Evolutionary conservation across 441 rosid species (phyloP), one percentile per base, ranked within the genome.

Genomic region (Corymbia calophylla): DNA sequence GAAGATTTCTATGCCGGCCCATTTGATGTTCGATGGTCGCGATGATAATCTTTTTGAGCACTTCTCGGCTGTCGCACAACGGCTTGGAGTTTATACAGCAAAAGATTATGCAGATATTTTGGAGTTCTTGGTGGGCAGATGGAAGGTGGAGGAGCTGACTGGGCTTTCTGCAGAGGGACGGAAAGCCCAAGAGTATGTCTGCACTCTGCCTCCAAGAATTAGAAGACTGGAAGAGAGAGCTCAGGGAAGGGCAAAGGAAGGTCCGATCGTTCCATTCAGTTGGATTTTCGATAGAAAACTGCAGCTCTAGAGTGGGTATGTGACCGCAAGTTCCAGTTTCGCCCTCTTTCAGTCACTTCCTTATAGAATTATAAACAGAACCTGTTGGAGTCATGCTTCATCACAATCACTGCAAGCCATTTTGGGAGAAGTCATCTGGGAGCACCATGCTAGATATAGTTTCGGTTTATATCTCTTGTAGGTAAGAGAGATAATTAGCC

Each of bases 151-250:
- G 82, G n/a, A 73, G 35, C 89, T 88, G 17, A 88, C 86, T 31
- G 89, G 89, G n/a, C 84, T 88, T 0, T 88, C 89, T 66, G 89
- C 84, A 5, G 89, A 88, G 84, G 89, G 89, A 77, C 82, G 89
- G 81, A 88, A 68, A 31, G 89, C 86, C 48, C 89, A 70, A 39
- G 89, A 91, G 5, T 88, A 87, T 53, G 89, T 91, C 13, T 91
- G 90, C 18, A 51, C 82, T 9, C 60, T 91, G 32, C 81, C 88
- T 4, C 54, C 68, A 12, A 87, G 89, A 73, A 47, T 87, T 18
- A 70, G 89, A 18, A 89, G 60, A n/a, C 88, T 81, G 58, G 89
- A 87, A 55, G 90, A 90, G 90, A 91, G 89, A 82, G 90, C 90
- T 73, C 89, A 56, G 21, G 84, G 88, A 35, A 77, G 87, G 87